phyloP scores from a whole-genome alignment of 2,329 filamentous ascomycete genomes.

The Aciculosporium take region DNA sequence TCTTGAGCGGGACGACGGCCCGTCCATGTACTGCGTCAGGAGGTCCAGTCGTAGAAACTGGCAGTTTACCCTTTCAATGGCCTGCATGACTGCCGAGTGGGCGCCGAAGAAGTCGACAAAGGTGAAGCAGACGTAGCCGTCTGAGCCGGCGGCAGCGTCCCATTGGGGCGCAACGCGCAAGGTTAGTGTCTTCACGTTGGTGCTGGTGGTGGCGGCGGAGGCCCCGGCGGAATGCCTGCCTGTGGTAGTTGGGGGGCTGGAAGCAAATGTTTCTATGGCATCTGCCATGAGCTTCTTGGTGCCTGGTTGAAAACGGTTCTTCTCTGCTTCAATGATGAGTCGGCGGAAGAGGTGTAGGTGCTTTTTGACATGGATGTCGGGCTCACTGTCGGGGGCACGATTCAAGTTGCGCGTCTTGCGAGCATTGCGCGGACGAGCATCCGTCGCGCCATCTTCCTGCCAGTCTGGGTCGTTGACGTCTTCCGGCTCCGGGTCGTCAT shows the following conservation, averaged over 20 bases:
- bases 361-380: constrained; percentile 18
- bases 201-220: constrained; percentile 4
- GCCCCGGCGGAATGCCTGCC: constrained; percentile 9
- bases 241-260: no score
- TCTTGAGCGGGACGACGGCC: background rate
- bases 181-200: constrained; percentile 26
- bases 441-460: constrained; percentile 2
- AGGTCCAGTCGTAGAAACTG: constrained; percentile 23
- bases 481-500: constrained; percentile 6
- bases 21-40: constrained; percentile 9
- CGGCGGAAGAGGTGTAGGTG: constrained; percentile 26
- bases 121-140: constrained; percentile 13
- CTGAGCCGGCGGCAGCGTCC: constrained; percentile 2
- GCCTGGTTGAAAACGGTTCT: constrained; percentile 19
- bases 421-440: background rate
- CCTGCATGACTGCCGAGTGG: constrained; percentile 15
- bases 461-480: constrained; percentile 8
- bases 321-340: constrained; percentile 28
- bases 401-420: background rate
- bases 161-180: constrained; percentile 24
- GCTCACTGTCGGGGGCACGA: background rate
- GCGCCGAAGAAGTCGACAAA: constrained; percentile 23
- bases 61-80: constrained; percentile 20
- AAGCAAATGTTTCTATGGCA: constrained; percentile 24
- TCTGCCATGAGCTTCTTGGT: constrained; percentile 18